Evolutionary conservation across 176 grass and related monocot species (phyloP).

Genomic region (Alopecurus myosuroides): DNA sequence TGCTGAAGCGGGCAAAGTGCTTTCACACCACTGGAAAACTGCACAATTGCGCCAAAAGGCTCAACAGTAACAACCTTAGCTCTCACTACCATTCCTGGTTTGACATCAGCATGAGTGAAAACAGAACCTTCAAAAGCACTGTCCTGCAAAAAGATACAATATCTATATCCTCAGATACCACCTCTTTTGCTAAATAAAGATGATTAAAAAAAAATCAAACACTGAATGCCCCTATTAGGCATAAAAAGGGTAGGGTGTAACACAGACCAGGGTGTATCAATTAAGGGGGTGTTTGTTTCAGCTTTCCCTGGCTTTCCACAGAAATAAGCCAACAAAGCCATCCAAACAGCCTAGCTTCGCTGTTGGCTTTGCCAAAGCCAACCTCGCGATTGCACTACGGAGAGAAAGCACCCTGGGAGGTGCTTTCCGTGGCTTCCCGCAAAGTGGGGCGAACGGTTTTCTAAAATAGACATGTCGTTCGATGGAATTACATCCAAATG

Average conservation of each 20-base stretch:
- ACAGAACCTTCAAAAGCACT: slow-evolving; percentile 97
- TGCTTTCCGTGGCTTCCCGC: too few relatives aligned
- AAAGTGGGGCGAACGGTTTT: too few relatives aligned
- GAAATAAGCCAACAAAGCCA: too few relatives aligned
- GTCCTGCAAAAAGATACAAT: slow-evolving; percentile 50
- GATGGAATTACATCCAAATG: too few relatives aligned
- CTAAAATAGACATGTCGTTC: too few relatives aligned
- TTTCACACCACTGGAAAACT: slow-evolving; percentile 94
- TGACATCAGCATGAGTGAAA: slow-evolving; percentile 98
- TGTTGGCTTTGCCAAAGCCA: too few relatives aligned
- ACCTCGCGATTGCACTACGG: too few relatives aligned
- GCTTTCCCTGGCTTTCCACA: too few relatives aligned
- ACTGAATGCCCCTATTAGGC: background rate
- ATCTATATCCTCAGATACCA: background rate
- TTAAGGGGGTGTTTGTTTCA: too few relatives aligned
- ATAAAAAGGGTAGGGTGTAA: background rate
- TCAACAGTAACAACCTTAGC: slow-evolving; percentile 78
- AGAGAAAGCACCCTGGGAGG: too few relatives aligned
- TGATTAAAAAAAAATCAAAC: background rate
- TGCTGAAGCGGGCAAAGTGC: slow-evolving; percentile 88
- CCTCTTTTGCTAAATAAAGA: background rate
- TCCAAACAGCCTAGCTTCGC: too few relatives aligned
- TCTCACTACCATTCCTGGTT: slow-evolving; percentile 89
- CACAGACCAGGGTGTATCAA: background rate
- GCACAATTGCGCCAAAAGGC: slow-evolving; percentile 67